Evolutionary conservation across 345 rosid genomes (phyloP).

Genomic region (Eutrema japonicum): DNA sequence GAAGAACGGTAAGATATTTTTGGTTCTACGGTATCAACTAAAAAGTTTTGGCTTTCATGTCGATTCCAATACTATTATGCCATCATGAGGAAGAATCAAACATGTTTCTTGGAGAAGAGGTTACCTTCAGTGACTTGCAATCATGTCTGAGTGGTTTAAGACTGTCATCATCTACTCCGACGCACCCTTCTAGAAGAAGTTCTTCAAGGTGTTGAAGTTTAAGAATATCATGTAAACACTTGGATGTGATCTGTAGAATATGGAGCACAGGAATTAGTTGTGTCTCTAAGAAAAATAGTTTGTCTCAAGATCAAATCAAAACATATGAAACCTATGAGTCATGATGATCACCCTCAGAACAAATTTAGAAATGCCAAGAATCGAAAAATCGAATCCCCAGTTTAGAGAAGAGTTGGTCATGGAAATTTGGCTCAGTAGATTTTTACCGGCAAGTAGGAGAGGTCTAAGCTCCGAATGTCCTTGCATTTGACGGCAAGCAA

Average conservation of each 20-base stretch:
- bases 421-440: no score
- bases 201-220: conserved; percentile 55
- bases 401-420: no score
- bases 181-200: conserved; percentile 55
- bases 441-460: conserved; percentile 52
- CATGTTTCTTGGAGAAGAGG: conserved; percentile 18
- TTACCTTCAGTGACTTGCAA: conserved; percentile 53
- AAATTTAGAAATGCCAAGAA: no score
- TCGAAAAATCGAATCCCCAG: no score
- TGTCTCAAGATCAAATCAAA: conserved; percentile 1
- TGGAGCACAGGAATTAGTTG: neutral
- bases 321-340: neutral
- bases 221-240: conserved; percentile 50
- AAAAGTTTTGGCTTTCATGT: neutral
- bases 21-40: conserved; percentile 4
- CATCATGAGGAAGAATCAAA: conserved; percentile 13
- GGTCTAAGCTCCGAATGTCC: conserved; percentile 50
- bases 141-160: conserved; percentile 46
- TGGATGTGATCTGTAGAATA: conserved; percentile 50
- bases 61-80: conserved; percentile 1
- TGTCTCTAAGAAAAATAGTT: no score
- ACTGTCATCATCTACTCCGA: conserved; percentile 55
- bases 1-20: conserved; percentile 24
- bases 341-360: no score
- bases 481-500: conserved; percentile 56